Evolutionary conservation across 2,329 filamentous ascomycete species (phyloP).

Genomic region (Talaromyces marneffei): DNA sequence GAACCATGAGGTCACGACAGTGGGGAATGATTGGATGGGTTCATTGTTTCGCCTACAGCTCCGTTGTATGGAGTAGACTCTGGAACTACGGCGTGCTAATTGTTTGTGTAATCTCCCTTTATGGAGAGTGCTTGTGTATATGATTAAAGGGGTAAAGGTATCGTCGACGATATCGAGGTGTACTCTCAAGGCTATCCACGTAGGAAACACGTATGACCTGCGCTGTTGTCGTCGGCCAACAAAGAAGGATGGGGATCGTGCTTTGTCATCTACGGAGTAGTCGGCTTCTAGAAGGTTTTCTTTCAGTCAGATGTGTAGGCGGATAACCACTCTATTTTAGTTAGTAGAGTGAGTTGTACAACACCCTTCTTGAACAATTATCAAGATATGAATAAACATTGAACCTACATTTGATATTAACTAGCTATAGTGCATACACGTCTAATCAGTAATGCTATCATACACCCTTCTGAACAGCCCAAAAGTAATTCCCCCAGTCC

Average conservation of each 20-base stretch:
- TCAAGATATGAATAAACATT: background rate
- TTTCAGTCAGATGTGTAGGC: background rate
- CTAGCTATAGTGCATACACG: background rate
- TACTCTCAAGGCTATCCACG: too few relatives aligned
- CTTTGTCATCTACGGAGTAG: background rate
- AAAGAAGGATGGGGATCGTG: background rate
- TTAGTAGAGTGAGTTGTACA: background rate
- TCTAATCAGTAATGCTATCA: slow-evolving; percentile 8
- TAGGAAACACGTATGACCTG: background rate
- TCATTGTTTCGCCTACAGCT: too few relatives aligned
- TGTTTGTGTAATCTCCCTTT: background rate
- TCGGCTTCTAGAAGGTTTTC: background rate
- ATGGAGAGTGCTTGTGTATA: background rate
- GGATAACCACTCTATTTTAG: background rate
- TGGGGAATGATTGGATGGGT: background rate
- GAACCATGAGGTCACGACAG: slow-evolving; percentile 1
- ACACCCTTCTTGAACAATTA: too few relatives aligned
- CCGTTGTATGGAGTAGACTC: too few relatives aligned
- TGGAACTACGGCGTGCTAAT: background rate
- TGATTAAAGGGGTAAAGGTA: background rate
- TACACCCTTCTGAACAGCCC: slow-evolving; percentile 62
- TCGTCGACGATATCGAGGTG: background rate
- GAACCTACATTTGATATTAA: background rate
- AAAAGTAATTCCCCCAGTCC: slow-evolving; percentile 91
- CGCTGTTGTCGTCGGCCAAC: background rate